Conservation (phyloP, 169 alveolate genomes). For the Plasmodium reichenowi region DNA sequence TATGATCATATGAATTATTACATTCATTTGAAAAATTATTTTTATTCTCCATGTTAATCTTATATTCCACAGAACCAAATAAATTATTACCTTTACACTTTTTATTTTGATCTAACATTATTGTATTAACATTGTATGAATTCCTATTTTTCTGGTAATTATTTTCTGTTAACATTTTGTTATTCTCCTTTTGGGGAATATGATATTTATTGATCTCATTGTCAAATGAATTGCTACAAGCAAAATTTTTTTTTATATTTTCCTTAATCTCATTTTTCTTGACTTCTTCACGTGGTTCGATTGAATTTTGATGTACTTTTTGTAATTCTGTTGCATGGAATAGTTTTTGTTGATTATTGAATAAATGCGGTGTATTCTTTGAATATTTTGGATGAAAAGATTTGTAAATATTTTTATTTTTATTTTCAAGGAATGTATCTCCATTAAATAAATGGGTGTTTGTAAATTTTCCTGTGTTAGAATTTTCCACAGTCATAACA, state of each 20-base stretch:
- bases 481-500: not conserved
- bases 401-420: slow-evolving; percentile 20
- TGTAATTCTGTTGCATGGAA: not conserved
- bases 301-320: slow-evolving; percentile 13
- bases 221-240: not conserved
- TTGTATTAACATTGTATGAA: not conserved
- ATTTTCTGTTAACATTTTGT: slow-evolving; percentile 3
- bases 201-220: slow-evolving; percentile 2
- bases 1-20: slow-evolving; percentile 11
- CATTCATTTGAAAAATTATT: not conserved
- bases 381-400: not conserved
- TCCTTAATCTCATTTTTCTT: slow-evolving; percentile 27
- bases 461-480: not conserved
- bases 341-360: not conserved
- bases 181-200: not conserved
- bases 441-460: not conserved
- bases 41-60: not conserved
- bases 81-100: not conserved
- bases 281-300: too few relatives aligned
- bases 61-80: too few relatives aligned
- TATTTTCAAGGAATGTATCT: slow-evolving; percentile 8
- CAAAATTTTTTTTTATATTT: slow-evolving; percentile 8
- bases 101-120: slow-evolving; percentile 4
- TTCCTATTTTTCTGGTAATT: slow-evolving; percentile 1
- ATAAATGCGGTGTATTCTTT: not conserved